Evolutionary conservation across 2,329 filamentous ascomycete species (phyloP), one percentile per base, ranked within the genome.

Genomic region (Botryotinia calthae): DNA sequence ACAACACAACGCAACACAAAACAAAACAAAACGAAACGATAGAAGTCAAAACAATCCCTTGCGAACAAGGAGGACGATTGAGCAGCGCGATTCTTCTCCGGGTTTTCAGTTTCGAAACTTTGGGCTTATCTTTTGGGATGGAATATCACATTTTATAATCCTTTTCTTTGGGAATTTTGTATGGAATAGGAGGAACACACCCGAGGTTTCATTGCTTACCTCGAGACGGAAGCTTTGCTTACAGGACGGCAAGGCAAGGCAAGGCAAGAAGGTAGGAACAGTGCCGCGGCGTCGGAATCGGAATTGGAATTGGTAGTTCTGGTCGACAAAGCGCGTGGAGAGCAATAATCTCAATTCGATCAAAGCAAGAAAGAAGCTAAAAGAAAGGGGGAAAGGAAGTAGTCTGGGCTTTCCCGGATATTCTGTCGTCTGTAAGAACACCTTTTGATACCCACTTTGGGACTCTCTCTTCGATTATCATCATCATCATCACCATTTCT

Each of bases 321-420:
- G 25, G 34, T 42, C 20, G 16, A 31, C 9, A 67, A 42, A 42
- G 46, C 9, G 48, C 28, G 37, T 56, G 48, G 10, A 68, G 34
- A n/a, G 40, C 25, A 25, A 44, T 18, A 8, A 22, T 42, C 31
- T 28, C 48, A 56, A 14, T 25, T 37, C 65, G 54, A 44, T 12
- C 20, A 37, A 46, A 34, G 28, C 63, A 58, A 59, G 70, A 31
- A 72, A 59, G 40, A 68, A 56, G 54, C 51, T 28, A 9, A 18
- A 28, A 8, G n/a, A 14, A 14, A 28, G 31, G 56, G 22, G 59
- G n/a, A 62, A 44, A 34, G 40, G 28, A 18, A 72, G 51, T 46
- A 62, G 63, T 59, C 70, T 61, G 67, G 63, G 51, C 51, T 72
- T 67, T 59, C 37, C 25, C 25, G 46, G 51, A 28, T n/a, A 68